A percentile compares a stretch with the other conserved stretches of the same genome.
Evolutionary conservation across 495 filamentous ascomycete species (phyloP).

Genomic region (Neurospora sp.): DNA sequence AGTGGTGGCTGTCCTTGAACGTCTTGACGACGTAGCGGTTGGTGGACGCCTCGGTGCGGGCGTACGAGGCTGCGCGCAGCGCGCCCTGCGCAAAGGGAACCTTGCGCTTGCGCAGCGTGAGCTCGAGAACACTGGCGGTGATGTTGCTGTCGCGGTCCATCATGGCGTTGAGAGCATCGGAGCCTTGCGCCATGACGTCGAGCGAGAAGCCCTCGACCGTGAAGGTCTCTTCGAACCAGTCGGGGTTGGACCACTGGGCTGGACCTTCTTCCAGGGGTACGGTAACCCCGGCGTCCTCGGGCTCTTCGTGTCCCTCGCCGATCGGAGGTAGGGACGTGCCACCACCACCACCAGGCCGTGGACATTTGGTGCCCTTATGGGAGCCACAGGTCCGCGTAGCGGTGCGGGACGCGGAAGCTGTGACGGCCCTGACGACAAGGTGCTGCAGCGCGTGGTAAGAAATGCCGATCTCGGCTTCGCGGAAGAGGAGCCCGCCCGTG

Average conservation of each 20-base stretch:
- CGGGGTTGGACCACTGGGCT: slow-evolving; percentile 16
- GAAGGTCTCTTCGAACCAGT: slow-evolving; percentile 23
- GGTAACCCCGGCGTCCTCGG: background rate
- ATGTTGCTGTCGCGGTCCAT: slow-evolving; percentile 22
- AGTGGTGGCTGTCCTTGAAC: slow-evolving; percentile 15
- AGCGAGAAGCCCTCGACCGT: slow-evolving; percentile 19
- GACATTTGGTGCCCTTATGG: background rate
- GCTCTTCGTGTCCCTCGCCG: background rate
- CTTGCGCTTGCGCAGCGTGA: slow-evolving; percentile 17
- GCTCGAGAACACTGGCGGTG: slow-evolving; percentile 14
- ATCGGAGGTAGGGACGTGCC: background rate
- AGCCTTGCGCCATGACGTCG: slow-evolving; percentile 9
- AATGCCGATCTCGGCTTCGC: slow-evolving; percentile 22
- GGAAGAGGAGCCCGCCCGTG: slow-evolving; percentile 8
- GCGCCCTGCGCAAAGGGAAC: slow-evolving; percentile 24
- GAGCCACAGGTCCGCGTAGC: slow-evolving; percentile 6
- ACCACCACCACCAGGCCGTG: background rate
- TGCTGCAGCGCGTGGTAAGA: slow-evolving; percentile 19
- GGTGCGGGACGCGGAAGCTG: slow-evolving; percentile 23
- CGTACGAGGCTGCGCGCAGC: slow-evolving; percentile 22
- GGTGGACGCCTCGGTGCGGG: slow-evolving; percentile 16
- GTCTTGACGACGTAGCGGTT: slow-evolving; percentile 25
- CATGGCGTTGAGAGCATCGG: slow-evolving; percentile 18
- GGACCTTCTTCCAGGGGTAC: slow-evolving; percentile 7
- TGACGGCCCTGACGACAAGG: slow-evolving; percentile 24